A percentile compares a stretch with the other conserved stretches of the same genome.
phyloP scores from a whole-genome alignment of 164 flowering plant genomes.

The Aristolochia fimbriata region DNA sequence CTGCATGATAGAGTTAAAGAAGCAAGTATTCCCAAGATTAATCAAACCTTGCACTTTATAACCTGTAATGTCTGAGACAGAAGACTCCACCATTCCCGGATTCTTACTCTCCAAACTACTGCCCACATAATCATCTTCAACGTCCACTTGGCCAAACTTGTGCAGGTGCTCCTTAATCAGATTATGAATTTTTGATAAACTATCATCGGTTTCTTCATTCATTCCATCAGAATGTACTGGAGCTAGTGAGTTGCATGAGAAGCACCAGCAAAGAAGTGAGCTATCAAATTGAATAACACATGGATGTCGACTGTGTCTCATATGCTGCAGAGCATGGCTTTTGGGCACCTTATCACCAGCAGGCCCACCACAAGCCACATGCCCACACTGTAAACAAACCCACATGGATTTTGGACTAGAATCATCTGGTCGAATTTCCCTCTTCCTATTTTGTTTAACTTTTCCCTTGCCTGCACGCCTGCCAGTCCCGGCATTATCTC shows the following conservation, averaged over 20 bases:
- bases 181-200: conserved; percentile 38
- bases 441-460: conserved; percentile 61
- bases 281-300: conserved; percentile 56
- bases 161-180: conserved; percentile 36
- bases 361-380: conserved; percentile 76
- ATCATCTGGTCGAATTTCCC: conserved; percentile 27
- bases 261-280: conserved; percentile 77
- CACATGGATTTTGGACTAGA: conserved; percentile 40
- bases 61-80: conserved; percentile 22
- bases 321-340: conserved; percentile 64
- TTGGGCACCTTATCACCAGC: conserved; percentile 42
- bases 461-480: conserved; percentile 44
- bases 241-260: conserved; percentile 46
- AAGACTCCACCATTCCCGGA: conserved; percentile 15
- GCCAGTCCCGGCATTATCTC: conserved; percentile 30
- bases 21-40: conserved; percentile 91
- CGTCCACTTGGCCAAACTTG: conserved; percentile 26
- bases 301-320: conserved; percentile 48
- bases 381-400: conserved; percentile 92
- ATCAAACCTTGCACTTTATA: conserved; percentile 56
- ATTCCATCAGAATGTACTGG: conserved; percentile 35
- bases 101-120: conserved; percentile 29
- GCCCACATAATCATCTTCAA: conserved; percentile 52
- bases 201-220: conserved; percentile 30
- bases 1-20: conserved; percentile 84